These are phyloP conservation scores for Miamiensis avidus DNA, from an alignment of 169 alveolate species.

Conservation along the genomic window DNA sequence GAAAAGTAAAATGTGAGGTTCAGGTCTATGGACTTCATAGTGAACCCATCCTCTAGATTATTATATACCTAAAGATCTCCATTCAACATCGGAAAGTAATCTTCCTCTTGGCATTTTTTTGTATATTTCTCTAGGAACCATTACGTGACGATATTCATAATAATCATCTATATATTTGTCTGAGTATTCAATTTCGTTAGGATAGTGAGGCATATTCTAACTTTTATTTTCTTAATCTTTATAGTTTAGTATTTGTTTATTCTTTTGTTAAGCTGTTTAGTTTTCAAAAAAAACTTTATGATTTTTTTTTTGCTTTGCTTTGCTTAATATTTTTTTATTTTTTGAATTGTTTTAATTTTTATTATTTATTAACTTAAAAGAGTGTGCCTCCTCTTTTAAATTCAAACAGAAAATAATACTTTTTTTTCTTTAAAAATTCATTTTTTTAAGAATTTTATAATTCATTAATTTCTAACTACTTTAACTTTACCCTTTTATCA, in stretches of 20 bases:
- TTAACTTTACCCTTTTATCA: too few relatives aligned
- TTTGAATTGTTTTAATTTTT: too few relatives aligned
- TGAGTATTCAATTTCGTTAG: slow-evolving; percentile 88
- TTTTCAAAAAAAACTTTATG: too few relatives aligned
- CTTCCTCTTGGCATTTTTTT: slow-evolving; percentile 62
- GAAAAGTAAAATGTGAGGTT: slow-evolving; percentile 91
- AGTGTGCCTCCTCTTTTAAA: too few relatives aligned
- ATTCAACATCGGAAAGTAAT: slow-evolving; percentile 71
- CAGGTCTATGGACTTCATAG: slow-evolving; percentile 88
- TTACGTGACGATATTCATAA: slow-evolving; percentile 88
- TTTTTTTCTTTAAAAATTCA: too few relatives aligned
- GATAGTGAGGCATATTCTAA: slow-evolving; percentile 79
- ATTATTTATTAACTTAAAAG: too few relatives aligned
- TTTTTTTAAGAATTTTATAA: too few relatives aligned
- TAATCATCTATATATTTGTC: slow-evolving; percentile 88
- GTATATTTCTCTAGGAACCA: slow-evolving; percentile 73
- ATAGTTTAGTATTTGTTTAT: too few relatives aligned
- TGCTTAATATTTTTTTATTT: too few relatives aligned
- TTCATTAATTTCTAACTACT: too few relatives aligned
- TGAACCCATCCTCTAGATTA: slow-evolving; percentile 88
- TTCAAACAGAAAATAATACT: too few relatives aligned
- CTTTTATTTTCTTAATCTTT: not conserved
- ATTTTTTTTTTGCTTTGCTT: too few relatives aligned
- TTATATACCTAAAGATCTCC: slow-evolving; percentile 83
- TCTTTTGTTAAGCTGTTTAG: not conserved